Conservation (phyloP, 345 rosid species). For the Abelmoschus esculentus region DNA sequence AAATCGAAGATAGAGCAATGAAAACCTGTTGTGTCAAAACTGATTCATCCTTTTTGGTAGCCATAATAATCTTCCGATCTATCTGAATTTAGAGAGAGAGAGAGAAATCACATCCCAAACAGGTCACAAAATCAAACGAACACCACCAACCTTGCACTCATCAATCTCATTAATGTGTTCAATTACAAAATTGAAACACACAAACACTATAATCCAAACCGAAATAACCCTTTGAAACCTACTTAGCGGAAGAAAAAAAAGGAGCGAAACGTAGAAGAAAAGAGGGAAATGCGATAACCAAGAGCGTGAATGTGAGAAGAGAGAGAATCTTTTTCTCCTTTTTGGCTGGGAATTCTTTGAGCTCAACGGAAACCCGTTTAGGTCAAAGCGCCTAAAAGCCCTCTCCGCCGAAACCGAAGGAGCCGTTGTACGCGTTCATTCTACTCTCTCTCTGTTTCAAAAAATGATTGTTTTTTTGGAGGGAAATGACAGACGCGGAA, state of each 20-base stretch:
- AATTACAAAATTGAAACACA: not conserved
- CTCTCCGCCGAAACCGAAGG: not conserved
- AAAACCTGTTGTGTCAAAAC: slow-evolving; percentile 1
- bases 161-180: not conserved
- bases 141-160: not conserved
- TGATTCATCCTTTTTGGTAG: slow-evolving; percentile 41
- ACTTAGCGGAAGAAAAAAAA: not conserved
- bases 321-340: not conserved
- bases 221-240: slow-evolving; percentile 7
- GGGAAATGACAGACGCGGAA: slow-evolving; percentile 3
- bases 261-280: no score
- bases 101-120: slow-evolving; percentile 16
- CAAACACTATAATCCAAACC: not conserved
- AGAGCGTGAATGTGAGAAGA: slow-evolving; percentile 14
- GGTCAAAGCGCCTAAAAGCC: slow-evolving; percentile 26
- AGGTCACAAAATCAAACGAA: slow-evolving; percentile 6
- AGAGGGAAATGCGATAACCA: not conserved
- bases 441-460: not conserved
- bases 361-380: slow-evolving; percentile 28
- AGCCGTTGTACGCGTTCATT: slow-evolving; percentile 35
- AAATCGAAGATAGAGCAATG: not conserved
- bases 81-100: slow-evolving; percentile 6
- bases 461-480: not conserved
- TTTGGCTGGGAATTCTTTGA: slow-evolving; percentile 4
- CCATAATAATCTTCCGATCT: slow-evolving; percentile 28